phyloP scores from a whole-genome alignment of 495 filamentous ascomycete species.

The Lepraria neglecta region DNA sequence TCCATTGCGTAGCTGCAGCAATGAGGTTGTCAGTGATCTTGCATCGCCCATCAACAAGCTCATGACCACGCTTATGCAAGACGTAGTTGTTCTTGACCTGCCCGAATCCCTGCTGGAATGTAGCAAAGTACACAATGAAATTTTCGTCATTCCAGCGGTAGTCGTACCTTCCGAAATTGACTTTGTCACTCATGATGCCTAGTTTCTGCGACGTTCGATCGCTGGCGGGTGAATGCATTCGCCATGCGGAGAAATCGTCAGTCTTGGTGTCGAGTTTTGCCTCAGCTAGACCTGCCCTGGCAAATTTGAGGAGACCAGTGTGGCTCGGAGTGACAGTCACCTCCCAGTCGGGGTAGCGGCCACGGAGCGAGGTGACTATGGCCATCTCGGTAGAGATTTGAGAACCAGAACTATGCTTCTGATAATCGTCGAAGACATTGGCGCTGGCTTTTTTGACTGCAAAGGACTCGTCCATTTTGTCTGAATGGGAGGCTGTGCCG shows the following conservation, averaged over 20 bases:
- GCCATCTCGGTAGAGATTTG: constrained; percentile 11
- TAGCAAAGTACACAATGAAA: constrained; percentile 36
- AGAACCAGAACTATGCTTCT: constrained; percentile 8
- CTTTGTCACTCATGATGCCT: constrained; percentile 29
- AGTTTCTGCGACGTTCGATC: constrained; percentile 20
- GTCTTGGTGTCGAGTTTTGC: constrained; percentile 34
- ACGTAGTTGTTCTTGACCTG: constrained; percentile 4
- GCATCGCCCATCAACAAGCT: constrained; percentile 10
- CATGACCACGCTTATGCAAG: constrained; percentile 16
- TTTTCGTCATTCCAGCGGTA: constrained; percentile 35
- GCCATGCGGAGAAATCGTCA: constrained; percentile 30
- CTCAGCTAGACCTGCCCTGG: constrained; percentile 34
- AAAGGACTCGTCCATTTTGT: constrained; percentile 4
- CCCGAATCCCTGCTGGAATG: neutral
- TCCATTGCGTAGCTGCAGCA: constrained; percentile 35
- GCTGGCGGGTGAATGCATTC: constrained; percentile 11
- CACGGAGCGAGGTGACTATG: constrained; percentile 25
- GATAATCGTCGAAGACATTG: constrained; percentile 18
- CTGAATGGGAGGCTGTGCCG: neutral
- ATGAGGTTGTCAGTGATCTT: constrained; percentile 36
- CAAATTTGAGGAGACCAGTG: constrained; percentile 35
- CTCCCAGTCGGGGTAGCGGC: constrained; percentile 18
- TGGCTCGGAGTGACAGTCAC: constrained; percentile 32
- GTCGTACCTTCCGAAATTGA: constrained; percentile 37
- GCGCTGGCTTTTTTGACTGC: constrained; percentile 5